A percentile compares a stretch with the other conserved stretches of the same genome.
These are phyloP conservation scores for Penicillium atrosanguineum DNA, from an alignment of 495 filamentous ascomycete genomes.

Conservation along the genomic window DNA sequence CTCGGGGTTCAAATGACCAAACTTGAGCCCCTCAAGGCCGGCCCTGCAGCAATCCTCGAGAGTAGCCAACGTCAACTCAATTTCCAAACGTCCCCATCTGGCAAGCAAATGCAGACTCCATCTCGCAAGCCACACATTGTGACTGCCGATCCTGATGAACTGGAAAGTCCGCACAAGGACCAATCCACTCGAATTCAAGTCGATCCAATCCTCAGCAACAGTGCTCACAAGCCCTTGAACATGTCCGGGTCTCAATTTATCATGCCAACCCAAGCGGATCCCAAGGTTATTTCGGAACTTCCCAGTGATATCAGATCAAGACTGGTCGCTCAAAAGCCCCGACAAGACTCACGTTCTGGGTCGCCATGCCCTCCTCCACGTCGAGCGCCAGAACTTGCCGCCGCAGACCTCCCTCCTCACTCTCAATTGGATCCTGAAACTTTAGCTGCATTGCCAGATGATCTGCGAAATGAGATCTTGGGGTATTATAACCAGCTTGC, in stretches of 20 bases:
- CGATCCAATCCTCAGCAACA: slow-evolving; percentile 48
- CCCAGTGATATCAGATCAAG: slow-evolving; percentile 75
- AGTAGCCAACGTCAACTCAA: slow-evolving; percentile 64
- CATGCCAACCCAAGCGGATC: slow-evolving; percentile 76
- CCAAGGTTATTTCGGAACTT: slow-evolving; percentile 69
- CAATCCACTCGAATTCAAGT: slow-evolving; percentile 46
- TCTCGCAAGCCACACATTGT: slow-evolving; percentile 25
- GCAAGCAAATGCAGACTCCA: slow-evolving; percentile 11
- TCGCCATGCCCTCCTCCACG: slow-evolving; percentile 34
- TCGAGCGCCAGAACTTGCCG: slow-evolving; percentile 4
- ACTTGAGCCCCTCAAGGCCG: slow-evolving; percentile 71
- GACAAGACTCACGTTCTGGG: slow-evolving; percentile 21
- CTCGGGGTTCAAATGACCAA: slow-evolving; percentile 90
- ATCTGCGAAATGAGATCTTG: slow-evolving; percentile 77
- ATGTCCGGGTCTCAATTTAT: slow-evolving; percentile 84
- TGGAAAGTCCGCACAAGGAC: slow-evolving; percentile 67
- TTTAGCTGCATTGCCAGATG: slow-evolving; percentile 74
- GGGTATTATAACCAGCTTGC: slow-evolving; percentile 54
- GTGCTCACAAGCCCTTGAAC: slow-evolving; percentile 66
- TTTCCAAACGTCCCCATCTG: slow-evolving; percentile 48
- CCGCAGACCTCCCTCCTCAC: slow-evolving; percentile 39
- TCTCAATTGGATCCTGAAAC: slow-evolving; percentile 71
- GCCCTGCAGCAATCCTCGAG: slow-evolving; percentile 34
- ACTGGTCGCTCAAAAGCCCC: slow-evolving; percentile 53
- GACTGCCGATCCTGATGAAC: slow-evolving; percentile 49